phyloP scores from a whole-genome alignment of 257 asterid species.

The Echium plantagineum region DNA sequence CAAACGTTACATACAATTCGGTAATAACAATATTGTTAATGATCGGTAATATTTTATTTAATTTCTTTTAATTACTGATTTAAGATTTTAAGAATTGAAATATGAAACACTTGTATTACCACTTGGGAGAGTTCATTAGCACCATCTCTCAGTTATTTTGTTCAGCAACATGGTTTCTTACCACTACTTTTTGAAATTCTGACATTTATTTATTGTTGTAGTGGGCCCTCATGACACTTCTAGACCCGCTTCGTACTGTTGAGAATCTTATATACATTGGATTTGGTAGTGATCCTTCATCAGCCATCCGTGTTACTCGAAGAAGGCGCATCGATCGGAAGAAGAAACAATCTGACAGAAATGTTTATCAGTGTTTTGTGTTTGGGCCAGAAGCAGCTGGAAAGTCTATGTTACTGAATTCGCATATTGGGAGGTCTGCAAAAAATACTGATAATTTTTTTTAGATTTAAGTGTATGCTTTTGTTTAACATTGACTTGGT shows the following conservation, averaged over 20 bases:
- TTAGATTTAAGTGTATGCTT: not conserved
- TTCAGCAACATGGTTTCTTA: not conserved
- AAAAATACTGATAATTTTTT: not conserved
- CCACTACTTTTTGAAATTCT: not conserved
- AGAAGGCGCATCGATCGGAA: slow-evolving; percentile 87
- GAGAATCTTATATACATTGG: slow-evolving; percentile 85
- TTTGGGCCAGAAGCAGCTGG: slow-evolving; percentile 93
- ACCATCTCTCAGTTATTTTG: not conserved
- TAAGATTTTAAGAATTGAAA: no score
- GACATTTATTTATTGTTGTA: slow-evolving; percentile 23
- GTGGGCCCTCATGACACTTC: slow-evolving; percentile 97
- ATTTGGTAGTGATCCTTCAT: slow-evolving; percentile 74
- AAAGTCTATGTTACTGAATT: slow-evolving; percentile 67
- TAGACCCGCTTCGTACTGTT: slow-evolving; percentile 69
- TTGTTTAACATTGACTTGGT: not conserved
- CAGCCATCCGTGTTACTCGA: slow-evolving; percentile 74
- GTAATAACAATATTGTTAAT: no score
- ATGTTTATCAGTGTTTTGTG: slow-evolving; percentile 78
- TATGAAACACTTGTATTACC: not conserved
- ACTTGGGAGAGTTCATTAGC: not conserved
- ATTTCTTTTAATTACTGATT: no score
- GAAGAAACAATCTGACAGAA: slow-evolving; percentile 77
- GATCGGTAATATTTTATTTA: no score
- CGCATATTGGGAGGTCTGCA: slow-evolving; percentile 69
- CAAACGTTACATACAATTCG: no score